A percentile compares a stretch with the other conserved stretches of the same genome.
phyloP scores from a whole-genome alignment of 106 monocot genomes.

The Narthecium ossifragum region DNA sequence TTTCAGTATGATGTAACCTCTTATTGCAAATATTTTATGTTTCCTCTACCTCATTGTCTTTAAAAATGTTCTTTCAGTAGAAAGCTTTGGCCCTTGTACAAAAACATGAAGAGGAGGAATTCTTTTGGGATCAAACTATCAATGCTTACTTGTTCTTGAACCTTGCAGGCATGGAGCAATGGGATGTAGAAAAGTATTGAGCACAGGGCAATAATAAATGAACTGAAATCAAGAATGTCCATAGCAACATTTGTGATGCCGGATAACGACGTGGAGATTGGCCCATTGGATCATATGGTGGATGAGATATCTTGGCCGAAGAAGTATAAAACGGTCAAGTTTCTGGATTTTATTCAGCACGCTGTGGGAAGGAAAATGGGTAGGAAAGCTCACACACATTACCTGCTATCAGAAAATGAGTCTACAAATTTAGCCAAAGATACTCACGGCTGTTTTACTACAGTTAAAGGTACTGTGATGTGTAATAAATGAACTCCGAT shows the following conservation, averaged over 20 bases:
- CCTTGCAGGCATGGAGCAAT: conserved; percentile 24
- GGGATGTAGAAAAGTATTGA: conserved; percentile 31
- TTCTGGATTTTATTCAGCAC: conserved; percentile 9
- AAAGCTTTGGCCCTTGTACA: too few species aligned
- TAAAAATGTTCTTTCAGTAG: too few species aligned
- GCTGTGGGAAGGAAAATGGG: conserved; percentile 14
- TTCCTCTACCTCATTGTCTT: too few species aligned
- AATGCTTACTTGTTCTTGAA: neutral
- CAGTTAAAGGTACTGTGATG: too few species aligned
- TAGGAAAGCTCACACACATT: conserved; percentile 11
- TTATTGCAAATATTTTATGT: neutral
- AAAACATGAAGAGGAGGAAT: too few species aligned
- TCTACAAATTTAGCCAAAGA: too few species aligned
- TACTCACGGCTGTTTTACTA: too few species aligned
- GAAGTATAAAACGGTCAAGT: conserved; percentile 21
- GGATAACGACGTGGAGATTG: conserved; percentile 15
- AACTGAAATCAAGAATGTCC: conserved; percentile 21
- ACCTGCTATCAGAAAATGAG: neutral
- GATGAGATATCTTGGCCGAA: neutral
- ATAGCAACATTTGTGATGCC: conserved; percentile 16
- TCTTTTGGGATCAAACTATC: too few species aligned
- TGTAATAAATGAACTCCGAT: too few species aligned
- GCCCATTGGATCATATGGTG: conserved; percentile 16
- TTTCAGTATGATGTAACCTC: neutral
- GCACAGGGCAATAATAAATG: conserved; percentile 19